phyloP scores from a whole-genome alignment of 2,329 filamentous ascomycete genomes.

The Cercospora brassicicola region DNA sequence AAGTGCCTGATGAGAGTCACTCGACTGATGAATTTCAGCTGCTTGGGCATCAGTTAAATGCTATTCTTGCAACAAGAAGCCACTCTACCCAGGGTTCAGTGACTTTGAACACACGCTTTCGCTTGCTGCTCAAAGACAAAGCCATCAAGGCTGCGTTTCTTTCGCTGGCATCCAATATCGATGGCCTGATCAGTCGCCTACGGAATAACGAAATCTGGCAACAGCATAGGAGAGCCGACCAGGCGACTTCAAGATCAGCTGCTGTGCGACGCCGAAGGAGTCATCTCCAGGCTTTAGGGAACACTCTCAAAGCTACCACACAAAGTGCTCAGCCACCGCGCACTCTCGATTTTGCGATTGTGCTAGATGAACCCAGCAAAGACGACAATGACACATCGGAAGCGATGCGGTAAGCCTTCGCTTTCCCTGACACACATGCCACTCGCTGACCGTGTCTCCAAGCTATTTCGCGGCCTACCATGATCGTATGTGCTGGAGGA shows the following conservation, averaged over 20 bases:
- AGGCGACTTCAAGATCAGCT: not conserved
- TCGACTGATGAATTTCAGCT: not conserved
- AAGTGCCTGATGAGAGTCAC: too few relatives aligned
- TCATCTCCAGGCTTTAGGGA: not conserved
- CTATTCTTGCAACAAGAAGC: not conserved
- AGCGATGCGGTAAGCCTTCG: not conserved
- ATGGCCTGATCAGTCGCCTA: not conserved
- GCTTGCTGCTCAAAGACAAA: not conserved
- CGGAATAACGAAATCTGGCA: not conserved
- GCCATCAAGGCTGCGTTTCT: not conserved
- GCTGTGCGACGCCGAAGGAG: not conserved
- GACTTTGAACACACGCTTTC: not conserved
- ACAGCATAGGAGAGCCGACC: not conserved
- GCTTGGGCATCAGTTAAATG: not conserved
- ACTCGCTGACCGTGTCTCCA: too few relatives aligned
- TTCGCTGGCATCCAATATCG: too few relatives aligned
- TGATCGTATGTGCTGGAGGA: too few relatives aligned
- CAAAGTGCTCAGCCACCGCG: not conserved
- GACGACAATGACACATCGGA: not conserved
- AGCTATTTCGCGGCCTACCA: too few relatives aligned
- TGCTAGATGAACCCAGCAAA: not conserved
- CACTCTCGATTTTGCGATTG: not conserved
- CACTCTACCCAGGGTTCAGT: too few relatives aligned
- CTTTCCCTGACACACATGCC: too few relatives aligned
- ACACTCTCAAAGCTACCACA: not conserved